A percentile compares a stretch with the other conserved stretches of the same genome.
Evolutionary conservation across 2,329 filamentous ascomycete species (phyloP).

Genomic region (Alternaria sp.): DNA sequence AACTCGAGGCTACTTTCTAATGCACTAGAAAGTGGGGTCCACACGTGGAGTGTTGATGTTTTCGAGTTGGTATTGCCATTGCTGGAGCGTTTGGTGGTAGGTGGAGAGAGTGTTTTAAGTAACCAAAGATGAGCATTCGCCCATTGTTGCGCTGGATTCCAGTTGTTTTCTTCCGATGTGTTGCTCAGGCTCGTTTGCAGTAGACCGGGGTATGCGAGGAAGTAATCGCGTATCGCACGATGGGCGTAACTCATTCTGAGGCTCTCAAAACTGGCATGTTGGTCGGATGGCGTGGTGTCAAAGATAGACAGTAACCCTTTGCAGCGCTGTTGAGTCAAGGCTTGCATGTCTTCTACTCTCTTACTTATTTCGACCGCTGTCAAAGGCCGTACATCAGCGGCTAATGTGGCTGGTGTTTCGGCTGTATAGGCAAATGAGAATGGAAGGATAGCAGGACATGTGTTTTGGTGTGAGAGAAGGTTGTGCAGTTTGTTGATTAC

Average conservation of each 20-base stretch:
- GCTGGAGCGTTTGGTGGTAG: slow-evolving; percentile 1
- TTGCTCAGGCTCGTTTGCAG: slow-evolving; percentile 13
- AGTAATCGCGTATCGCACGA: slow-evolving; percentile 34
- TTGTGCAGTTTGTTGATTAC: slow-evolving; percentile 31
- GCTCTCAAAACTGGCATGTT: slow-evolving; percentile 13
- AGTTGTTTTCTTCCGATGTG: slow-evolving; percentile 8
- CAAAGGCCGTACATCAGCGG: slow-evolving; percentile 29
- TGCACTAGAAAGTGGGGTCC: slow-evolving; percentile 29
- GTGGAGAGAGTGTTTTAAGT: slow-evolving; percentile 28
- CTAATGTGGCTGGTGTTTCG: slow-evolving; percentile 28
- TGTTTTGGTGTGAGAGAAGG: slow-evolving; percentile 33
- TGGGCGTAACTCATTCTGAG: slow-evolving; percentile 39
- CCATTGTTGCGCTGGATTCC: slow-evolving; percentile 33
- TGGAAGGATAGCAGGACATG: slow-evolving; percentile 30
- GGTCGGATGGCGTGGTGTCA: slow-evolving; percentile 24
- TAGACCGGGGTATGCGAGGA: slow-evolving; percentile 22
- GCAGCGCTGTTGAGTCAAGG: slow-evolving; percentile 28
- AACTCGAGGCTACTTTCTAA: slow-evolving; percentile 31
- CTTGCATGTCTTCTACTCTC: slow-evolving; percentile 27
- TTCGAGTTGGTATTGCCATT: not conserved
- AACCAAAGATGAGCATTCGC: slow-evolving; percentile 33
- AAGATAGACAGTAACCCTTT: slow-evolving; percentile 34
- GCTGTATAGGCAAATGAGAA: slow-evolving; percentile 35
- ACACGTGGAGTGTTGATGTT: slow-evolving; percentile 16
- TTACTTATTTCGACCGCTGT: slow-evolving; percentile 26